Evolutionary conservation across 805 yeast genomes (phyloP).

Genomic region (Yamadazyma endophytica): DNA sequence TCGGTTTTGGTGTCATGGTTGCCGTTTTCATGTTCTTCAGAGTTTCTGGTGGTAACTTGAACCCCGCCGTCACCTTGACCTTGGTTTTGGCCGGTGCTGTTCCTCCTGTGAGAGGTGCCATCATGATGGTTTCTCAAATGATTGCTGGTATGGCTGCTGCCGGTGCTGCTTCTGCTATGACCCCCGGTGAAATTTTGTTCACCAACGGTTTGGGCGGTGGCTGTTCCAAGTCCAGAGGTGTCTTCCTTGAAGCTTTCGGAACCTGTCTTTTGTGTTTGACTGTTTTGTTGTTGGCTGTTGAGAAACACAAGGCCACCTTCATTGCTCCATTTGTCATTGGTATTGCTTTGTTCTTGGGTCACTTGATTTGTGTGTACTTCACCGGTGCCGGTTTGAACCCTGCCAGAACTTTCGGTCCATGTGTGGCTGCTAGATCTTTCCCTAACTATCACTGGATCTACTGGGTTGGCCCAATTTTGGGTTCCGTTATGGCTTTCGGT

Average conservation of each 20-base stretch:
- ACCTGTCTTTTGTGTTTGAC: conserved; percentile 70
- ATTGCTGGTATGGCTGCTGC: conserved; percentile 91
- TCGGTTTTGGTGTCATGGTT: conserved; percentile 81
- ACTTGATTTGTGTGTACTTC: conserved; percentile 73
- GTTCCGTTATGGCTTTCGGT: conserved; percentile 61
- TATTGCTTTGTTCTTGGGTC: conserved; percentile 74
- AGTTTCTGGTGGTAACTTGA: conserved; percentile 85
- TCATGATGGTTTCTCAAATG: conserved; percentile 66
- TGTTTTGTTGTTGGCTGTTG: conserved; percentile 80
- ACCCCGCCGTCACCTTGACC: conserved; percentile 82
- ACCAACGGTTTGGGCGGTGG: conserved; percentile 72
- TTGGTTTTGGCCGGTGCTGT: conserved; percentile 70
- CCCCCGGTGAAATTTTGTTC: conserved; percentile 74
- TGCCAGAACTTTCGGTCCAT: conserved; percentile 85
- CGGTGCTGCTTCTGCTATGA: conserved; percentile 80
- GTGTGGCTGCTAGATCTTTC: conserved; percentile 66
- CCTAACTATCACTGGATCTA: conserved; percentile 87
- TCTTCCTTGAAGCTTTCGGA: conserved; percentile 79
- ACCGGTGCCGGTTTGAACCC: conserved; percentile 94
- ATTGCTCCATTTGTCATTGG: conserved; percentile 85
- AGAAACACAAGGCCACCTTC: conserved; percentile 69
- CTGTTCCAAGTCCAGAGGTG: conserved; percentile 67
- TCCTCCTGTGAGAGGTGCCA: conserved; percentile 63
- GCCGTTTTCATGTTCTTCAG: conserved; percentile 65
- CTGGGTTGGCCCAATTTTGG: conserved; percentile 85